Base-by-base conservation (phyloP, 805 yeast species). In the Ogataea haglerorum region DNA sequence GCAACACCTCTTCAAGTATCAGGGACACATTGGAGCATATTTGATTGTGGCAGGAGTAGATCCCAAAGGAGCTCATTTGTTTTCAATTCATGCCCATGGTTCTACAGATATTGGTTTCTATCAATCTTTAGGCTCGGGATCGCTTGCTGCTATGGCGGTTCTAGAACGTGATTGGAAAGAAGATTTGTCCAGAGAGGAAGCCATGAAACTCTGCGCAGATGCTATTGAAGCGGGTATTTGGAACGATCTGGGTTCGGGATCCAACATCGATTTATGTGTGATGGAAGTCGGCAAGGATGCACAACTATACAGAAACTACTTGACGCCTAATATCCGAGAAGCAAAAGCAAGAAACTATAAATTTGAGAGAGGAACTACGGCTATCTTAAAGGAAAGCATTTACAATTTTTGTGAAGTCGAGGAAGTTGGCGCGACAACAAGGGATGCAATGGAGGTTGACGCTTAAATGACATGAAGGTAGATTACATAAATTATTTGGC, bases 161-260 rank as follows among this genome's bases (percentile, higher is more conserved):
- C 72, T 93, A 54, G 99, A 93, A 67, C 76, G 91, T 29, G 74
- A 81, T 49, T 93, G 95, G 95, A 79, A 75, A 57, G 80, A 76
- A 51, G 86, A 77, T 51, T 65, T 93, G 70, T 74, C 81, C 16
- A 84, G 72, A 61, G 95, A 89, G 34, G 95, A 88, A 62, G 98
- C 98, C n/a, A 80, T 89, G 69, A 80, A 78, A 53, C 72, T 93
- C 39, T 91, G 96, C 47, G 72, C 96, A 3, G 89, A 86, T 52
- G 98, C 98, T 18, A 93, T 93, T 58, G 86, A 87, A 67, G 88
- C 96, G 13, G 99, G 99, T 76, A 91, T 93, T 57, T 93, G 96
- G 96, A 93, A 93, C 66, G 99, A 93, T 73, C 76, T 91, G 60
- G 99, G 99, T 36, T 91, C 98, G 1, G 99, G 99, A 62, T 93